These are phyloP conservation scores for Yueomyces sp. DNA, from an alignment of 805 yeast genomes.

Conservation along the genomic window DNA sequence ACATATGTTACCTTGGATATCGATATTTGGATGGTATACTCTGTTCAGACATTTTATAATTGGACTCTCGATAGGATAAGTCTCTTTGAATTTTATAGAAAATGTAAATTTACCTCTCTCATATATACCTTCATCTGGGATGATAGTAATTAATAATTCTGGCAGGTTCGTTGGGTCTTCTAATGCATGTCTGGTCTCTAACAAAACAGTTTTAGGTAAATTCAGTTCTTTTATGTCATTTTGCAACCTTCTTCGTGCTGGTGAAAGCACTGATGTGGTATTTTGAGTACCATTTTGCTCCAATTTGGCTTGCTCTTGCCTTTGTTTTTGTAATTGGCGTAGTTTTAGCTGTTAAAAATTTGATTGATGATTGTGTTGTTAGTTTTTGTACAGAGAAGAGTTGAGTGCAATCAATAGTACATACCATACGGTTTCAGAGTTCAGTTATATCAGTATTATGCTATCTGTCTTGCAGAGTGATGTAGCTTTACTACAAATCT, in stretches of 20 bases:
- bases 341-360: constrained; percentile 10
- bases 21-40: constrained; percentile 91
- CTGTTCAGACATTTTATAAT: constrained; percentile 56
- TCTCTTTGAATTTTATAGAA: constrained; percentile 48
- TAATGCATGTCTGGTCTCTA: constrained; percentile 4
- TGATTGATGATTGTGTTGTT: too few species aligned
- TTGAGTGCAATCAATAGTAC: too few species aligned
- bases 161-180: constrained; percentile 4
- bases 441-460: too few species aligned
- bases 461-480: too few species aligned
- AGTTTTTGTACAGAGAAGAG: too few species aligned
- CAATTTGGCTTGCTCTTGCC: constrained; percentile 1
- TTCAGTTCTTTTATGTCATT: constrained; percentile 15
- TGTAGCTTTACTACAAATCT: too few species aligned
- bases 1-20: constrained; percentile 80
- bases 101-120: constrained; percentile 34
- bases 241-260: constrained; percentile 15
- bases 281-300: background rate
- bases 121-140: constrained; percentile 21
- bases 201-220: constrained; percentile 12
- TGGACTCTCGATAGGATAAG: constrained; percentile 90
- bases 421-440: too few species aligned
- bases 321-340: constrained; percentile 14
- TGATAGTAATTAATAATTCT: constrained; percentile 7
- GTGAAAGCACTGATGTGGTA: constrained; percentile 1